Evolutionary conservation across 75 land plant genomes (phyloP).

Genomic region (Sequoia sempervirens): DNA sequence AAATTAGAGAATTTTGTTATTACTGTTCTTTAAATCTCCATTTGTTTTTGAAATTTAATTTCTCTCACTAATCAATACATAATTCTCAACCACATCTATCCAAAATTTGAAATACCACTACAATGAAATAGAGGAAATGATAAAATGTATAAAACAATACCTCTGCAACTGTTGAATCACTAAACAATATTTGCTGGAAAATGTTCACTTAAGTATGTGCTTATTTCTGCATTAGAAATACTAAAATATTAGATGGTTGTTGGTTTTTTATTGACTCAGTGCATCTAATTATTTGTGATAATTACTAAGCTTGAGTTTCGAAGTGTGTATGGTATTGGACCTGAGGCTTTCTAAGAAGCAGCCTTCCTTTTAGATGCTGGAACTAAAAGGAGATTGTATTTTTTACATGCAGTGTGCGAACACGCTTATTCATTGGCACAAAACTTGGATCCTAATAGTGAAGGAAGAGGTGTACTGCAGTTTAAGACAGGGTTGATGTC

Average conservation of each 20-base stretch:
- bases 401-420: slow-evolving; percentile 24
- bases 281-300: not conserved
- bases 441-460: slow-evolving; percentile 32
- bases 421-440: slow-evolving; percentile 34
- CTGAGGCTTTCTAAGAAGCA: not conserved
- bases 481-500: slow-evolving; percentile 33
- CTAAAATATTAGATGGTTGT: not conserved
- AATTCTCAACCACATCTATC: not conserved
- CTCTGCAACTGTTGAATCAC: not conserved
- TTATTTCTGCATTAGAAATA: not conserved
- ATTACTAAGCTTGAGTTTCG: too few species aligned
- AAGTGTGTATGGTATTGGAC: too few species aligned
- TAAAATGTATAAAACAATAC: not conserved
- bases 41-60: not conserved
- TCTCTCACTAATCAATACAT: not conserved
- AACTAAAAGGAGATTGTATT: not conserved
- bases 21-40: not conserved
- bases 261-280: not conserved
- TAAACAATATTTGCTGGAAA: not conserved
- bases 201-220: not conserved
- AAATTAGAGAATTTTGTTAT: not conserved
- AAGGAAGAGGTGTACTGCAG: slow-evolving; percentile 33
- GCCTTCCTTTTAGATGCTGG: not conserved
- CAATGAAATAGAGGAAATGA: not conserved
- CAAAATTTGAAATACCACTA: not conserved